Conservation (phyloP, 306 rosid genomes). For the Corylus americana region DNA sequence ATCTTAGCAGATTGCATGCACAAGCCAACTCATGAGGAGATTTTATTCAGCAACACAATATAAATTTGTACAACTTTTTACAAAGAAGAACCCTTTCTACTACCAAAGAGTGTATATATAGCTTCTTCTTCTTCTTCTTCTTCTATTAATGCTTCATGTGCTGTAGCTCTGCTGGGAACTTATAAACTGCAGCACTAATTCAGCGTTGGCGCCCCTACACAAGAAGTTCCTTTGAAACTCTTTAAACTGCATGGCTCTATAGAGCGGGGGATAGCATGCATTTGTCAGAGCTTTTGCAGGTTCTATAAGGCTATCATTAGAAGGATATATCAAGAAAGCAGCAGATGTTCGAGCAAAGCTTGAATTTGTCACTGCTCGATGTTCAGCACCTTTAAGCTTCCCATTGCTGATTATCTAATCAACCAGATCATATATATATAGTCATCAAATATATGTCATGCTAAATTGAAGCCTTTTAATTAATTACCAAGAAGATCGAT, state of each 20-base stretch:
- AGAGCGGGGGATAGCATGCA: slow-evolving; percentile 32
- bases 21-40: too few species aligned
- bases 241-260: slow-evolving; percentile 40
- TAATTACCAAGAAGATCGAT: background rate
- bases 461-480: background rate
- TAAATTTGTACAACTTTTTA: too few species aligned
- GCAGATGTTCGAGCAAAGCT: slow-evolving; percentile 45
- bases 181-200: slow-evolving; percentile 32
- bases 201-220: slow-evolving; percentile 33
- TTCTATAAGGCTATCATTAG: slow-evolving; percentile 42
- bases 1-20: too few species aligned
- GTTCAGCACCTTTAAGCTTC: slow-evolving; percentile 59
- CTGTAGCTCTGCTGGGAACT: background rate
- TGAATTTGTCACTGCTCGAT: slow-evolving; percentile 66
- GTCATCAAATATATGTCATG: too few species aligned
- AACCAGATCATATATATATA: background rate
- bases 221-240: slow-evolving; percentile 44
- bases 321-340: slow-evolving; percentile 59
- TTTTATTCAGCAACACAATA: too few species aligned
- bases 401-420: slow-evolving; percentile 63
- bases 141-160: background rate
- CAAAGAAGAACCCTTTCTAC: background rate
- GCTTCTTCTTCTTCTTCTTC: background rate
- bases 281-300: slow-evolving; percentile 50
- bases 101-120: background rate